Evolutionary conservation across 1,139 yeast genomes (phyloP), one percentile per base, ranked within the genome.

Genomic region (Magnusiomyces sp.): DNA sequence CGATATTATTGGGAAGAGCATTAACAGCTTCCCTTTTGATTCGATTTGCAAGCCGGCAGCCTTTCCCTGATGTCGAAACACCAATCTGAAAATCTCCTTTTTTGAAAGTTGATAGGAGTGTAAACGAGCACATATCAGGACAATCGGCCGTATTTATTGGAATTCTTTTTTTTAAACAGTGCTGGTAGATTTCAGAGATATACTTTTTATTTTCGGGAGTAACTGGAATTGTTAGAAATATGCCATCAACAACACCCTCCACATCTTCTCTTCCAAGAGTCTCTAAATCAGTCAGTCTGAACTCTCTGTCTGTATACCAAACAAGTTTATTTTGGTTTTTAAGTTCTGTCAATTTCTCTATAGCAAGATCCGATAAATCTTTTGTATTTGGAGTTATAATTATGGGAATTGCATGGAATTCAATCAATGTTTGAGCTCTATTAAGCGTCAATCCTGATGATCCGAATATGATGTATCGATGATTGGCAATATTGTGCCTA

Each of bases 51-150:
- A 90, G 70, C 53, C 88, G 79, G 67, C 97, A 90, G 1, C 97
- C 97, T 65, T 85, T 85, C 0, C 97, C 95, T 38, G 81, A 77
- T 0, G 97, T 90, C 7, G 94, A 81, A 5, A 90, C 80, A 0
- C 95, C 95, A 48, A 90, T 60, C 64, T 86, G 94, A 66, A 90
- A 79, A 54, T 79, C 81, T 1, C 95, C 95, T 50, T 82, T 80
- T 1, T 71, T 68, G 61, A 77, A 78, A 0, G 92, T 79, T 0
- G 97, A 86, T 37, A 88, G 70, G 51, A 89, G 64, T 0, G 94
- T 79, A 63, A 90, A 90, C 0, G 90, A 78, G 51, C 95, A 85
- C 39, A 75, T 71, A 41, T 80, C 80, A 0, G 90, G 81, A 5
- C 79, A 75, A 59, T 88, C 95, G 0, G 85, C 77, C 0, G 84